phyloP scores from a whole-genome alignment of 148 eudicot species.

The Rhododendron vialii region DNA sequence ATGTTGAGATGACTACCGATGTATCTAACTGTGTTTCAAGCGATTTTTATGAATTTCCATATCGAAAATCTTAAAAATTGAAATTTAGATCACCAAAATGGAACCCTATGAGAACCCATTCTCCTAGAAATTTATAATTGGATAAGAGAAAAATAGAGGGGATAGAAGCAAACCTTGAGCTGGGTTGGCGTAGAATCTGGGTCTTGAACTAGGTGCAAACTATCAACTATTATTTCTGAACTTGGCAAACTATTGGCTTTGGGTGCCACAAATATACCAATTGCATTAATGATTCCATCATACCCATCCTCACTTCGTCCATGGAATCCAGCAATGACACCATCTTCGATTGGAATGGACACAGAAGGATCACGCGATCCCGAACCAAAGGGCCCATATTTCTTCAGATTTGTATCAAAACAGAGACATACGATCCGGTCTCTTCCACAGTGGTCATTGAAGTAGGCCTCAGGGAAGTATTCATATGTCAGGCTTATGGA shows the following conservation, averaged over 20 bases:
- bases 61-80: no score
- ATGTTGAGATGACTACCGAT: not conserved
- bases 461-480: no score
- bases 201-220: not conserved
- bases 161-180: not conserved
- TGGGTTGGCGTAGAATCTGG: not conserved
- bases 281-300: not conserved
- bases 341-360: not conserved
- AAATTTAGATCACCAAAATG: not conserved
- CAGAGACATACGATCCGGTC: no score
- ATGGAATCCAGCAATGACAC: not conserved
- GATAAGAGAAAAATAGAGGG: not conserved
- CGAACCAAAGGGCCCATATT: not conserved
- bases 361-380: not conserved
- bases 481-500: not conserved
- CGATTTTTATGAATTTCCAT: not conserved
- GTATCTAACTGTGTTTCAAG: no score
- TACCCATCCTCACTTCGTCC: not conserved
- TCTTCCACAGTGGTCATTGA: no score
- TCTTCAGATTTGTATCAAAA: no score
- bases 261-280: not conserved
- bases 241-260: not conserved
- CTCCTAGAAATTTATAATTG: no score
- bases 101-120: not conserved
- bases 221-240: no score